phyloP scores from a whole-genome alignment of 2,329 filamentous ascomycete genomes.

The Thielaviopsis populi region DNA sequence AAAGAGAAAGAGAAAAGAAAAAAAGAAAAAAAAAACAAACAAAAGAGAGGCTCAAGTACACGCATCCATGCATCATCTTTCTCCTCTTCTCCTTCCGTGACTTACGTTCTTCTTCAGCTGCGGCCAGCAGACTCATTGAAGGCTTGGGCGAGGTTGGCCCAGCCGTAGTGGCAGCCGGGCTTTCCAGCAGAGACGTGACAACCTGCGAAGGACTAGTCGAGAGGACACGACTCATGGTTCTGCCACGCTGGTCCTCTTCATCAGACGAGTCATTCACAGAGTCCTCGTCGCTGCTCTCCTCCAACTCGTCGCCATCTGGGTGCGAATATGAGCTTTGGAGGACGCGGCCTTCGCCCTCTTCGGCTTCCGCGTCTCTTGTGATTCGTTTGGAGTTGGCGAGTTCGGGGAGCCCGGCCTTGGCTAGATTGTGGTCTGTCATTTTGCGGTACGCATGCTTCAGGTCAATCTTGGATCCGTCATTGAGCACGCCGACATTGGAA shows the following conservation, averaged over 20 bases:
- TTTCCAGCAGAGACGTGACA: slow-evolving; percentile 4
- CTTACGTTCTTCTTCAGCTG: slow-evolving; percentile 66
- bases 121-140: slow-evolving; percentile 50
- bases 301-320: slow-evolving; percentile 46
- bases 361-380: slow-evolving; percentile 24
- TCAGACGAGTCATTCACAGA: slow-evolving; percentile 38
- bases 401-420: slow-evolving; percentile 44
- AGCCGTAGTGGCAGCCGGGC: slow-evolving; percentile 8
- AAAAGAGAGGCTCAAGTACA: neutral
- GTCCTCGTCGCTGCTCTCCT: slow-evolving; percentile 57
- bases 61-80: too few species aligned
- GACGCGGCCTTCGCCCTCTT: slow-evolving; percentile 38
- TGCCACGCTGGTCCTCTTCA: slow-evolving; percentile 49
- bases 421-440: slow-evolving; percentile 56
- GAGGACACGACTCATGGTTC: slow-evolving; percentile 36
- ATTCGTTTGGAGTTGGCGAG: slow-evolving; percentile 42
- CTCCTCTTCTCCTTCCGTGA: slow-evolving; percentile 18
- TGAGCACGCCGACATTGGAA: slow-evolving; percentile 34
- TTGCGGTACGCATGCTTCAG: slow-evolving; percentile 55
- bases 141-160: slow-evolving; percentile 24
- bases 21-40: too few species aligned
- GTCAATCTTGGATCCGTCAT: slow-evolving; percentile 48
- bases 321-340: slow-evolving; percentile 49
- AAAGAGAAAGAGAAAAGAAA: neutral
- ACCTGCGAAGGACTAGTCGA: slow-evolving; percentile 2